Percentiles rank a stretch among this genome's conserved stretches.
Evolutionary conservation across 306 rosid genomes (phyloP).

Genomic region (Fragaria iinumae): DNA sequence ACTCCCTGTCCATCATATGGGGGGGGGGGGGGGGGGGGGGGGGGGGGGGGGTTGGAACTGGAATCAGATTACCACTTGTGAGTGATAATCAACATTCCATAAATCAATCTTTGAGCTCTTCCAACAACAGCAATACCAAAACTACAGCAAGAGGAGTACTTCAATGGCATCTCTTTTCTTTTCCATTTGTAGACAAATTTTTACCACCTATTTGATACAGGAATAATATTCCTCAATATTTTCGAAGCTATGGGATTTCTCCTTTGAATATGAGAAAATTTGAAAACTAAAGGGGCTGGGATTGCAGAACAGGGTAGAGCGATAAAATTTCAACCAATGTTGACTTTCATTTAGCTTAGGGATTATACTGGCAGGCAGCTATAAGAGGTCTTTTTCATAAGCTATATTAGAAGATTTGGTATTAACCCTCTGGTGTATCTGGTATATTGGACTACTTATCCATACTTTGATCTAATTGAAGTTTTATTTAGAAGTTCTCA

Average conservation of each 20-base stretch:
- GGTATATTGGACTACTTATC: not conserved
- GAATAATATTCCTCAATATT: not conserved
- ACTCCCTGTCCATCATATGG: too few species aligned
- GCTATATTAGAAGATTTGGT: not conserved
- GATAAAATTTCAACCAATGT: not conserved
- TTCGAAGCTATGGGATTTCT: not conserved
- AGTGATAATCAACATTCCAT: not conserved
- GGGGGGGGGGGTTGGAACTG: too few species aligned
- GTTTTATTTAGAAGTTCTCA: not conserved
- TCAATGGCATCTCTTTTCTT: not conserved
- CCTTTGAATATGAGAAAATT: not conserved
- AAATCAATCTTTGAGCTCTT: not conserved
- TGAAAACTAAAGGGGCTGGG: not conserved
- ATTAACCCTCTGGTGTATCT: not conserved
- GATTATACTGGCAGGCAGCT: not conserved
- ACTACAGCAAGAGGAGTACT: not conserved
- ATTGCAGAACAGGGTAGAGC: not conserved
- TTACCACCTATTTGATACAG: not conserved
- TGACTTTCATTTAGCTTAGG: not conserved
- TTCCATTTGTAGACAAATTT: not conserved
- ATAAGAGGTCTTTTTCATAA: not conserved
- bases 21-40: too few species aligned
- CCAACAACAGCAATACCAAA: not conserved
- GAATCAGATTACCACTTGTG: not conserved
- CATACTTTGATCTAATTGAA: not conserved